Evolutionary conservation across 768 basidiomycete genomes (phyloP).

Genomic region (Pulveroboletus frians): DNA sequence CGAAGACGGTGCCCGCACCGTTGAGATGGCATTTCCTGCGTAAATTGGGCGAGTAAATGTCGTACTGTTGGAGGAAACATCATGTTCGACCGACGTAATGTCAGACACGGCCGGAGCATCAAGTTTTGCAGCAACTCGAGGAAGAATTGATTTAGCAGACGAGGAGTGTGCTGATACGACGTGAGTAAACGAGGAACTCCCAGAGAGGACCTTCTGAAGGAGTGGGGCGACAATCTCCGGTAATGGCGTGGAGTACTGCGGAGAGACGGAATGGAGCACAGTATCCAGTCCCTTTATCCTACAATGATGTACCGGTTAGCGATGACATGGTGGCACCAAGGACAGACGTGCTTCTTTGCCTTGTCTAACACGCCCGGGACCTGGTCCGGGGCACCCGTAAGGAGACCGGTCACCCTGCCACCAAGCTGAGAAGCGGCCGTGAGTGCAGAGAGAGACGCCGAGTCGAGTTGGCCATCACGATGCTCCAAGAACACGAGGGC

Average conservation of each 20-base stretch:
- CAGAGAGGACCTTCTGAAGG: constrained; percentile 66
- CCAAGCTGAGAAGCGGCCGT: constrained; percentile 86
- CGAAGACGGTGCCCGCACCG: constrained; percentile 73
- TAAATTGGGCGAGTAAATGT: constrained; percentile 94
- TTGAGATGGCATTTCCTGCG: constrained; percentile 95
- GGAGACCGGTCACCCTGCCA: constrained; percentile 75
- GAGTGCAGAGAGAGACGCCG: constrained; percentile 83
- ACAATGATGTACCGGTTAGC: constrained; percentile 4
- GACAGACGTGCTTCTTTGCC: constrained; percentile 65
- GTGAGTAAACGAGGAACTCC: constrained; percentile 72
- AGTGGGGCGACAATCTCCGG: constrained; percentile 83
- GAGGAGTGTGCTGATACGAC: constrained; percentile 91
- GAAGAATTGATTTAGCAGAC: constrained; percentile 86
- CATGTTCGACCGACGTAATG: constrained; percentile 76
- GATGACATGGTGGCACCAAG: constrained; percentile 3
- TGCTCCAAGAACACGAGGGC: constrained; percentile 91
- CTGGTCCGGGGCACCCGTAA: constrained; percentile 66
- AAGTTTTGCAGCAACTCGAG: constrained; percentile 86
- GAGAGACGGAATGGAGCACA: constrained; percentile 64
- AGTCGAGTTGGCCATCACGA: constrained; percentile 71
- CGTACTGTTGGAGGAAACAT: constrained; percentile 62
- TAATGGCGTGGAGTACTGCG: constrained; percentile 61
- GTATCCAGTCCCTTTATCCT: constrained; percentile 67
- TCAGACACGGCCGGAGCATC: constrained; percentile 90
- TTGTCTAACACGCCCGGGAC: constrained; percentile 62